phyloP scores from a whole-genome alignment of 1,139 yeast species.

The Dujonia santamariae region DNA sequence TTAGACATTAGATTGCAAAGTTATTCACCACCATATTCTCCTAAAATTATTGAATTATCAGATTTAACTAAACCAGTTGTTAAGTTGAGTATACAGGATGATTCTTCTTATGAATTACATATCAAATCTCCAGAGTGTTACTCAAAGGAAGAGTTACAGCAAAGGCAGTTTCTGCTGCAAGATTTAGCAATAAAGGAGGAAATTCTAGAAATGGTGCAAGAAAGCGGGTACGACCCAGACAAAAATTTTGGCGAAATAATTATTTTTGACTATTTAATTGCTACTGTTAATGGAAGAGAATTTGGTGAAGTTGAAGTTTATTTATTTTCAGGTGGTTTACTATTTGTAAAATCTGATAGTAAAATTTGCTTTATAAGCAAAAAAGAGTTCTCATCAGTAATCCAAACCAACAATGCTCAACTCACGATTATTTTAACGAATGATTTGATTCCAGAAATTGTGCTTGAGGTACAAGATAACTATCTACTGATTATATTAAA shows the following conservation, averaged over 20 bases:
- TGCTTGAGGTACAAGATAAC: slow-evolving; percentile 22
- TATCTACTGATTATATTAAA: no score
- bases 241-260: background rate
- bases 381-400: slow-evolving; percentile 31
- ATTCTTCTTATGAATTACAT: background rate
- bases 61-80: background rate
- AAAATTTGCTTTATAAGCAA: slow-evolving; percentile 35
- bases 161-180: background rate
- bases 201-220: background rate
- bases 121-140: background rate
- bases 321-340: slow-evolving; percentile 37
- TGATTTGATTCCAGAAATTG: slow-evolving; percentile 43
- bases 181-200: background rate
- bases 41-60: background rate
- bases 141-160: background rate
- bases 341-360: slow-evolving; percentile 32
- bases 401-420: slow-evolving; percentile 21
- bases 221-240: background rate
- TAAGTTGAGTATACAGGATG: background rate
- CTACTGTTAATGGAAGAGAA: slow-evolving; percentile 32
- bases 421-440: slow-evolving; percentile 37
- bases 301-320: slow-evolving; percentile 37
- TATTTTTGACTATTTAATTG: slow-evolving; percentile 42
- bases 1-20: slow-evolving; percentile 6
- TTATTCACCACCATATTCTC: slow-evolving; percentile 1